Percentiles rank a stretch among this genome's conserved stretches.
phyloP scores from a whole-genome alignment of 768 basidiomycete species.

The Naganishia friedmannii region DNA sequence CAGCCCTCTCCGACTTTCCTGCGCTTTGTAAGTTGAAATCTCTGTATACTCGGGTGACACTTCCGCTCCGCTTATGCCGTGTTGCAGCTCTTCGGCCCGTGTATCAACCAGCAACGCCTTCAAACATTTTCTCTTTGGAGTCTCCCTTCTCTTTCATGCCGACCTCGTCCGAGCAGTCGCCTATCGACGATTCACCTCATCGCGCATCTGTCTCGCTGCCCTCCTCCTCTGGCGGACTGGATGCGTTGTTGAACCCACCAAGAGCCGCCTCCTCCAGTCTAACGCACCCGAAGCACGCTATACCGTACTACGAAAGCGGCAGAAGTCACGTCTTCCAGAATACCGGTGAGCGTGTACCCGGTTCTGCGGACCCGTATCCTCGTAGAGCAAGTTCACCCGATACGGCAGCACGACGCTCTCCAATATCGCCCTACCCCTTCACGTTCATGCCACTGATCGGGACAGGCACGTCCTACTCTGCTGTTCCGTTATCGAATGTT shows the following conservation, averaged over 20 bases:
- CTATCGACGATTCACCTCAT: not conserved
- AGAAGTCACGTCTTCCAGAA: not conserved
- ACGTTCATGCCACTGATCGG: not conserved
- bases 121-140: not conserved
- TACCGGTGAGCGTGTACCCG: not conserved
- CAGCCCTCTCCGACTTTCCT: not conserved
- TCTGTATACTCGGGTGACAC: no score
- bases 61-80: not conserved
- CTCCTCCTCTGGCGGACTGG: conserved; percentile 4
- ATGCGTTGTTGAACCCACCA: not conserved
- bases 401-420: not conserved
- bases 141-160: conserved; percentile 1
- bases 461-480: not conserved
- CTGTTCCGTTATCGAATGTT: not conserved
- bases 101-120: not conserved
- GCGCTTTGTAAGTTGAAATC: not conserved
- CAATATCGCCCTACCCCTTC: not conserved
- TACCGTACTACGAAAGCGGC: not conserved
- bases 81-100: not conserved
- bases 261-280: not conserved
- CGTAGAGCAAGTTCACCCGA: not conserved
- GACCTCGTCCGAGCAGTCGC: not conserved
- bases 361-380: not conserved
- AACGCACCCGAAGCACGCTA: not conserved
- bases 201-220: not conserved